Percentiles rank a stretch among this genome's conserved stretches.
Evolutionary conservation across 441 rosid genomes (phyloP).

Genomic region (Theobroma grandiflorum): DNA sequence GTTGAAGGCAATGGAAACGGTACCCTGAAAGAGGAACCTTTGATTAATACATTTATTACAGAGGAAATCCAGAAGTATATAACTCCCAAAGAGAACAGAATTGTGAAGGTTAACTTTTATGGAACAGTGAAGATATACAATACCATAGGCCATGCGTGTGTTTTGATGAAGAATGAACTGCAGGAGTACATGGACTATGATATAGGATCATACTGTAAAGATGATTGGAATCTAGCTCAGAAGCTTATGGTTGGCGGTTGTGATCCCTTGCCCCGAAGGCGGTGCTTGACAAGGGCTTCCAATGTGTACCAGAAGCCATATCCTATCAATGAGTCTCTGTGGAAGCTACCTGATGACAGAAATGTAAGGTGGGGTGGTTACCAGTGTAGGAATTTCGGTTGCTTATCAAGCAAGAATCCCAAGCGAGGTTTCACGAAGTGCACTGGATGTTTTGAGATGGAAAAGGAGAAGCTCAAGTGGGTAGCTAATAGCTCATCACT

Average conservation of each 20-base stretch:
- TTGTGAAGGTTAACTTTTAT: slow-evolving; percentile 67
- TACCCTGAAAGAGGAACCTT: slow-evolving; percentile 61
- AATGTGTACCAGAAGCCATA: slow-evolving; percentile 79
- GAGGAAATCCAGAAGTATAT: slow-evolving; percentile 86
- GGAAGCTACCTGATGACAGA: slow-evolving; percentile 82
- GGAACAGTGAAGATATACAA: slow-evolving; percentile 71
- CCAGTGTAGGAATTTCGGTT: slow-evolving; percentile 74
- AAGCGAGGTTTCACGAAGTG: slow-evolving; percentile 80
- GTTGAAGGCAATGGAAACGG: slow-evolving; percentile 50
- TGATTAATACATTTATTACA: slow-evolving; percentile 64
- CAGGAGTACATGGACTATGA: slow-evolving; percentile 90
- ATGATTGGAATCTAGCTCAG: slow-evolving; percentile 87
- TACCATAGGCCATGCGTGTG: slow-evolving; percentile 87
- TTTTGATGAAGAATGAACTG: slow-evolving; percentile 65
- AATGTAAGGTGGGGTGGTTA: slow-evolving; percentile 88
- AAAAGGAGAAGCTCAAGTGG: slow-evolving; percentile 81
- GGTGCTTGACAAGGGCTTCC: slow-evolving; percentile 86
- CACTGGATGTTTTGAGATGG: slow-evolving; percentile 88
- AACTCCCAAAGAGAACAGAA: slow-evolving; percentile 67
- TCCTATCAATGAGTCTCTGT: slow-evolving; percentile 78
- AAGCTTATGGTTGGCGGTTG: slow-evolving; percentile 75
- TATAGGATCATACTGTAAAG: slow-evolving; percentile 81
- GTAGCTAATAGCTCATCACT: slow-evolving; percentile 55
- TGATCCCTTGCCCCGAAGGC: slow-evolving; percentile 84
- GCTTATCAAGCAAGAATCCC: slow-evolving; percentile 70